Conservation (phyloP, 2,329 filamentous ascomycete genomes). For the Xylaria digitata region DNA sequence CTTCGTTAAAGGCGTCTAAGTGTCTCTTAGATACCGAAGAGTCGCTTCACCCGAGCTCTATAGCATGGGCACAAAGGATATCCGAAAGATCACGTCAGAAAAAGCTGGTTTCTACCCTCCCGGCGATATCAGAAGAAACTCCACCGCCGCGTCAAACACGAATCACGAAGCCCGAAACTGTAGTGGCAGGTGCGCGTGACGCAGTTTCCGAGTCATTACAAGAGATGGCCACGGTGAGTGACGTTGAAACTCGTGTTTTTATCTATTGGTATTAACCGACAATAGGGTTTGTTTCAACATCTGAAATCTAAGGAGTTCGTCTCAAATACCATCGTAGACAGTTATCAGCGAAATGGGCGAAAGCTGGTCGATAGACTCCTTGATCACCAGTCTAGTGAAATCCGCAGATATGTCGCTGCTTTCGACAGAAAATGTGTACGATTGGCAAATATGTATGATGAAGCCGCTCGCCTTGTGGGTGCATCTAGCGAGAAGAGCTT, state of each 20-base stretch:
- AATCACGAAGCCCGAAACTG: slow-evolving; percentile 22
- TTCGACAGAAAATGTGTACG: slow-evolving; percentile 29
- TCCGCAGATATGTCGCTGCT: slow-evolving; percentile 10
- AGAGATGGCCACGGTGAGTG: slow-evolving; percentile 30
- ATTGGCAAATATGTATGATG: slow-evolving; percentile 18
- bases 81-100: slow-evolving; percentile 27
- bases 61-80: slow-evolving; percentile 25
- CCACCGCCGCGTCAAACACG: not conserved
- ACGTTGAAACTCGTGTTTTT: not conserved
- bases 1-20: not conserved
- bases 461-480: slow-evolving; percentile 23
- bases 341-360: slow-evolving; percentile 25
- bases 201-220: slow-evolving; percentile 27
- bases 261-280: slow-evolving; percentile 4
- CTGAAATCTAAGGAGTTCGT: slow-evolving; percentile 30
- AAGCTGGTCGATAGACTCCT: slow-evolving; percentile 22
- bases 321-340: slow-evolving; percentile 25
- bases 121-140: not conserved
- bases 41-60: slow-evolving; percentile 28
- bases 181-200: slow-evolving; percentile 13
- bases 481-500: not conserved
- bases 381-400: slow-evolving; percentile 33
- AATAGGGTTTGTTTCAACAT: slow-evolving; percentile 27
- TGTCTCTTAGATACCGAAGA: slow-evolving; percentile 4
- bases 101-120: not conserved